A percentile compares a stretch with the other conserved stretches of the same genome.
These are phyloP conservation scores for Yueomyces sinensis DNA, from an alignment of 805 yeast genomes.

Conservation along the genomic window DNA sequence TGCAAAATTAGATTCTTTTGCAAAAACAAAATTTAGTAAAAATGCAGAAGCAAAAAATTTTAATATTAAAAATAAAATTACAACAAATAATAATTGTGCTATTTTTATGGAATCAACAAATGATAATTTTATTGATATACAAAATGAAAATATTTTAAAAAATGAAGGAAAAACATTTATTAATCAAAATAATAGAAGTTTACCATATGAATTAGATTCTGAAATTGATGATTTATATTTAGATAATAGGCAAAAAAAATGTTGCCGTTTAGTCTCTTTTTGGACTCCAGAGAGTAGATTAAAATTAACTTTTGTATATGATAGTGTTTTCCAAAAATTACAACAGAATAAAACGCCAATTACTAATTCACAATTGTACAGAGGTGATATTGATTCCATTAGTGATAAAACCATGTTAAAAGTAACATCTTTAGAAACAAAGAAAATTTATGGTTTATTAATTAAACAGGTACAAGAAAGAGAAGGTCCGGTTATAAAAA, in stretches of 20 bases:
- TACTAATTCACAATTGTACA: conserved; percentile 14
- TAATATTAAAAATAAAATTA: conserved; percentile 68
- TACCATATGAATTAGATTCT: conserved; percentile 47
- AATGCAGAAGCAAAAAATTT: conserved; percentile 14
- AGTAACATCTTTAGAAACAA: conserved; percentile 71
- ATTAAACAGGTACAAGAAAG: conserved; percentile 55
- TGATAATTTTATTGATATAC: conserved; percentile 15
- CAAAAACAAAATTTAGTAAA: conserved; percentile 36
- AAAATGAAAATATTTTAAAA: not conserved
- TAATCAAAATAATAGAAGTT: conserved; percentile 1
- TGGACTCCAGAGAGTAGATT: conserved; percentile 24
- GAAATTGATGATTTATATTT: conserved; percentile 73
- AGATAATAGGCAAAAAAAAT: conserved; percentile 45
- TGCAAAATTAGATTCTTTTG: conserved; percentile 82
- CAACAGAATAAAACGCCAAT: not conserved
- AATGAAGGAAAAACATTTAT: not conserved
- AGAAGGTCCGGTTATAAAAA: conserved; percentile 88
- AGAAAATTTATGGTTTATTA: conserved; percentile 58
- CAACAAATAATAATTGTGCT: conserved; percentile 65
- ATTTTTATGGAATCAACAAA: conserved; percentile 74
- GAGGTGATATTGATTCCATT: conserved; percentile 44
- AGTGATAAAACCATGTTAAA: conserved; percentile 70
- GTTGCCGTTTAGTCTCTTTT: conserved; percentile 64
- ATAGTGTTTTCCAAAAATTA: conserved; percentile 36
- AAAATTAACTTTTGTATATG: conserved; percentile 52